Conservation (phyloP, 1,284 basidiomycete genomes). For the Salmacisia buchloeana region DNA sequence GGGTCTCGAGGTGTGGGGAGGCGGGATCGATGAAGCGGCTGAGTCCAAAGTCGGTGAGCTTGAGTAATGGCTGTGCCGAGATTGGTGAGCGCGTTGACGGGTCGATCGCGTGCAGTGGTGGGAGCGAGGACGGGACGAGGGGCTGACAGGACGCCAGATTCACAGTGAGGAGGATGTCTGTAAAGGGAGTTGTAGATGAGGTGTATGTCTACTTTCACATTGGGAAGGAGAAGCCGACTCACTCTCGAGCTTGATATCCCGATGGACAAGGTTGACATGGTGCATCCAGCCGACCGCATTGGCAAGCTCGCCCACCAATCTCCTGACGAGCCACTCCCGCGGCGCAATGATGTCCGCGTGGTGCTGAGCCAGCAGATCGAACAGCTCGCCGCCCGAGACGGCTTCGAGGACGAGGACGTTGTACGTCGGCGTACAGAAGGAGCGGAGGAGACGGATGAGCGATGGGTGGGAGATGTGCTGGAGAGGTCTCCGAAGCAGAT, state of each 20-base stretch:
- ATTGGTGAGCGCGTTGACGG: slow-evolving; percentile 48
- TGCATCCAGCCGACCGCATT: slow-evolving; percentile 86
- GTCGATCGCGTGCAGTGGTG: neutral
- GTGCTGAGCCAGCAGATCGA: slow-evolving; percentile 65
- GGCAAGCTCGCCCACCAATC: slow-evolving; percentile 74
- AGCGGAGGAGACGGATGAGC: slow-evolving; percentile 68
- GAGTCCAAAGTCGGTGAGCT: slow-evolving; percentile 84
- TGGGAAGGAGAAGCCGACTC: slow-evolving; percentile 49
- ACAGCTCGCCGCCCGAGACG: slow-evolving; percentile 74
- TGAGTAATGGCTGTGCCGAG: slow-evolving; percentile 64
- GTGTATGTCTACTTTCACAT: neutral
- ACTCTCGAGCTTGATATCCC: slow-evolving; percentile 94
- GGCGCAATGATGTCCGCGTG: slow-evolving; percentile 57
- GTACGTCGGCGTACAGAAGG: slow-evolving; percentile 68
- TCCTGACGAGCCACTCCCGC: slow-evolving; percentile 61
- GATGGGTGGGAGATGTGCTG: slow-evolving; percentile 78
- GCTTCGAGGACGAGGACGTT: slow-evolving; percentile 77
- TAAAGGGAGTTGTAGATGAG: neutral
- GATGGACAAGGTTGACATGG: slow-evolving; percentile 74
- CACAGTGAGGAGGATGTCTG: slow-evolving; percentile 36
- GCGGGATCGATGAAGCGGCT: slow-evolving; percentile 73
- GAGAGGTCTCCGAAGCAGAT: neutral
- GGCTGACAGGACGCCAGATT: slow-evolving; percentile 11
- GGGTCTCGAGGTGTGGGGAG: slow-evolving; percentile 68
- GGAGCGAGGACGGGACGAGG: neutral